A percentile compares a stretch with the other conserved stretches of the same genome.
phyloP scores from a whole-genome alignment of 1,284 basidiomycete genomes.

The Omphalotus olearius region DNA sequence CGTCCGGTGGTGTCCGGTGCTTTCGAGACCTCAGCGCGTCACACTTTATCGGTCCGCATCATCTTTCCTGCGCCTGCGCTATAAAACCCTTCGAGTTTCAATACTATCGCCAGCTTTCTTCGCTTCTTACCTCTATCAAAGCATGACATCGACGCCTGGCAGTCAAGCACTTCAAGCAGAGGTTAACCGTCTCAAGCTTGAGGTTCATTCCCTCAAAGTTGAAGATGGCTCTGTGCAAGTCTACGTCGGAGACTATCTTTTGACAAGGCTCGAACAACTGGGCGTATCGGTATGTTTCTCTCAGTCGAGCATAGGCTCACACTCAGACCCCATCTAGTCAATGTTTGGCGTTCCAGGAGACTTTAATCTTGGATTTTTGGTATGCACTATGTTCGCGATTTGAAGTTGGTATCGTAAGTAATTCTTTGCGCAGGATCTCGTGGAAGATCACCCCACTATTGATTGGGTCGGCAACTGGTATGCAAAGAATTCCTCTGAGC shows the following conservation, averaged over 20 bases:
- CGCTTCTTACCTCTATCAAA: slow-evolving; percentile 6
- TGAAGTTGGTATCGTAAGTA: not conserved
- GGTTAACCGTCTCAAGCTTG: slow-evolving; percentile 48
- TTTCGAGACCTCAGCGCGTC: not conserved
- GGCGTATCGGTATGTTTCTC: slow-evolving; percentile 52
- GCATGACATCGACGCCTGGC: slow-evolving; percentile 23
- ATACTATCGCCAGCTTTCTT: not conserved
- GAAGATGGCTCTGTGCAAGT: slow-evolving; percentile 43
- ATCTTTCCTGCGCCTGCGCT: not conserved
- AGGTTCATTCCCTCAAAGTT: slow-evolving; percentile 41
- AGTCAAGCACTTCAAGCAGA: slow-evolving; percentile 41
- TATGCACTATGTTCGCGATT: slow-evolving; percentile 24
- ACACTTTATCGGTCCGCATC: not conserved
- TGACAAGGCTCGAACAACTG: slow-evolving; percentile 66
- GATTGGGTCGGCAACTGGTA: slow-evolving; percentile 91
- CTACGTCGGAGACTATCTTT: slow-evolving; percentile 66
- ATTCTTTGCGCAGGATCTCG: slow-evolving; percentile 55
- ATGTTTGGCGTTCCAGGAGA: slow-evolving; percentile 92
- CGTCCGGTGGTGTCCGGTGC: not conserved
- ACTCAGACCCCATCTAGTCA: slow-evolving; percentile 33
- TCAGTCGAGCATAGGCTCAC: not conserved
- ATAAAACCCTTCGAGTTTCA: not conserved
- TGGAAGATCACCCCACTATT: slow-evolving; percentile 78
- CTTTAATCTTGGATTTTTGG: slow-evolving; percentile 83
- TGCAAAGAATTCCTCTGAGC: not conserved